A percentile compares a stretch with the other conserved stretches of the same genome.
phyloP scores from a whole-genome alignment of 1,284 basidiomycete species.

The Volvariella surrecta region DNA sequence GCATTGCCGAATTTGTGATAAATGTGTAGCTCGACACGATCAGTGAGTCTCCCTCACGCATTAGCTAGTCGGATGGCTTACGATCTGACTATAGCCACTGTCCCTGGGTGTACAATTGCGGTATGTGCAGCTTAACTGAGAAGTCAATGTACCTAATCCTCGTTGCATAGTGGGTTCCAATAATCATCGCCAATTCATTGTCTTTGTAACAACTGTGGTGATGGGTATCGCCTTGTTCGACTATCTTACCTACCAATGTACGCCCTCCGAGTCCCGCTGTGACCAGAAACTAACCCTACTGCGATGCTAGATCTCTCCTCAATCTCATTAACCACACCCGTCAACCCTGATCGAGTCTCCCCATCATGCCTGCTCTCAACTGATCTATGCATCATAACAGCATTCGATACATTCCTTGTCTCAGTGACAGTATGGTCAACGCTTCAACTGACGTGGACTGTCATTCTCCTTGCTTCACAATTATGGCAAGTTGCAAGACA shows the following conservation, averaged over 20 bases:
- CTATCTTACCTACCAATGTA: conserved; percentile 76
- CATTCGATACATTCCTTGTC: conserved; percentile 80
- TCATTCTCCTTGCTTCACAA: conserved; percentile 79
- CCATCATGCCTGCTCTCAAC: conserved; percentile 63
- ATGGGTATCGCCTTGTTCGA: conserved; percentile 76
- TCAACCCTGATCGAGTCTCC: conserved; percentile 22
- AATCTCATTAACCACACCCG: conserved; percentile 12
- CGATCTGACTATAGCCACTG: conserved; percentile 61
- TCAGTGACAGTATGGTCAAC: conserved; percentile 78
- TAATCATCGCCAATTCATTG: conserved; percentile 92
- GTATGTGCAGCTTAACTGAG: conserved; percentile 34
- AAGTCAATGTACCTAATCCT: not conserved
- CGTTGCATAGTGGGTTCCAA: conserved; percentile 72
- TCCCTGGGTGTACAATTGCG: conserved; percentile 99
- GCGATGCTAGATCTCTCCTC: conserved; percentile 28
- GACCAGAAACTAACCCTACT: conserved; percentile 12
- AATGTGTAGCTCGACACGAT: conserved; percentile 84
- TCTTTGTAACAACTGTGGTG: conserved; percentile 84
- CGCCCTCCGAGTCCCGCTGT: conserved; percentile 20
- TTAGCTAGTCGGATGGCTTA: conserved; percentile 4
- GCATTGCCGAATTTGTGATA: conserved; percentile 90
- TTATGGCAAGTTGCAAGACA: conserved; percentile 89
- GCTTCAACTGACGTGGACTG: conserved; percentile 90
- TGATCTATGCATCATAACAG: conserved; percentile 61
- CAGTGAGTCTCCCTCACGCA: conserved; percentile 53